Conservation (phyloP, 805 yeast species). For the Barnettozyma salicaria region DNA sequence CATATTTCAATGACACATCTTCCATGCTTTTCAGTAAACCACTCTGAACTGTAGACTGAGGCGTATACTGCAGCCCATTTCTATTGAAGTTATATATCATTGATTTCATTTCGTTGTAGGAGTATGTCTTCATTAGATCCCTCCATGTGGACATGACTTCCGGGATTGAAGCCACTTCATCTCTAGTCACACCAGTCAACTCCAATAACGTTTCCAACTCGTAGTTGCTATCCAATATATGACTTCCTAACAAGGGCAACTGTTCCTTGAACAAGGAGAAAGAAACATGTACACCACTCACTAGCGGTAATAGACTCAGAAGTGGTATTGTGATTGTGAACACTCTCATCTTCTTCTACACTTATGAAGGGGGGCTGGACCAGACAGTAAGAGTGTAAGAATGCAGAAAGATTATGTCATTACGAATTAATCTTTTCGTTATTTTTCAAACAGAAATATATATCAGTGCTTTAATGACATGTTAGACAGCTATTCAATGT, state of each 20-base stretch:
- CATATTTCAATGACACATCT: background rate
- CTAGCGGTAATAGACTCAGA: background rate
- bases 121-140: conserved; percentile 29
- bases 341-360: too few species aligned
- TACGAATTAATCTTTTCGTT: too few species aligned
- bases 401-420: too few species aligned
- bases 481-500: conserved; percentile 4
- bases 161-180: conserved; percentile 7
- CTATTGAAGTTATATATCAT: conserved; percentile 12
- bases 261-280: background rate
- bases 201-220: background rate
- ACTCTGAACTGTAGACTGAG: conserved; percentile 15
- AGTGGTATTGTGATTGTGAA: too few species aligned
- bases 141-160: conserved; percentile 27
- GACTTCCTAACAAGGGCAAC: background rate
- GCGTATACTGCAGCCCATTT: conserved; percentile 11
- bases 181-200: conserved; percentile 5
- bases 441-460: too few species aligned
- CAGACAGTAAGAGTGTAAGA: background rate
- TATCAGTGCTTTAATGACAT: too few species aligned
- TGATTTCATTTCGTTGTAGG: conserved; percentile 9
- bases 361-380: too few species aligned
- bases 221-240: too few species aligned
- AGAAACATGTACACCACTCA: background rate
- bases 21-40: conserved; percentile 1